A percentile compares a stretch with the other conserved stretches of the same genome.
Evolutionary conservation across 139 green algal genomes (phyloP).

Genomic region (Mychonastes homosphaera): DNA sequence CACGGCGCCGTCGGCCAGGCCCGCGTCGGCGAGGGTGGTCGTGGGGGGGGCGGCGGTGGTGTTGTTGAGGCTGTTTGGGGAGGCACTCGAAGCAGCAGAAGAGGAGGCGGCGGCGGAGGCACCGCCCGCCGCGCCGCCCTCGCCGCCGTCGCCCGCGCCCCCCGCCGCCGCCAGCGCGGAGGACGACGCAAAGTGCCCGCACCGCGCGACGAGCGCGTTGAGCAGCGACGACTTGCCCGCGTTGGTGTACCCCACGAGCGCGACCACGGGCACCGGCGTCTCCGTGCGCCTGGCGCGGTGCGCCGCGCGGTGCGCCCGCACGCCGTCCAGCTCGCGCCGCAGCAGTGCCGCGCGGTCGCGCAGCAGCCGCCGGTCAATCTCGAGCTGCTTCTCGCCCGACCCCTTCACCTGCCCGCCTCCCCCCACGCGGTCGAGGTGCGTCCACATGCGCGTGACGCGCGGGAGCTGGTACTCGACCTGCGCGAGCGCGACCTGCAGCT

Average conservation of each 20-base stretch:
- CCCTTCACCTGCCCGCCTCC: constrained; percentile 55
- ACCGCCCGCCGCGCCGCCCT: neutral
- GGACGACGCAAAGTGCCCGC: too few species aligned
- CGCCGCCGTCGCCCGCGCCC: neutral
- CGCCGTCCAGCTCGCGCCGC: constrained; percentile 54
- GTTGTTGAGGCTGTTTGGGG: too few species aligned
- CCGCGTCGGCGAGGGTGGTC: too few species aligned
- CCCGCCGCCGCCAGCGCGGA: neutral
- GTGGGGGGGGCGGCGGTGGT: too few species aligned
- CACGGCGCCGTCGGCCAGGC: too few species aligned
- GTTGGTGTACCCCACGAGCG: constrained; percentile 95
- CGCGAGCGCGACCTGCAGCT: constrained; percentile 93
- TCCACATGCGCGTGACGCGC: constrained; percentile 93
- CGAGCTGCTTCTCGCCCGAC: constrained; percentile 98
- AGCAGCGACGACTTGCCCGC: constrained; percentile 71
- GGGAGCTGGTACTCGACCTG: constrained; percentile 93
- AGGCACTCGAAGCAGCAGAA: too few species aligned
- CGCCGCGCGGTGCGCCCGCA: constrained; percentile 50
- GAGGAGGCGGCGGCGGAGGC: too few species aligned
- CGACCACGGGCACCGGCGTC: constrained; percentile 70
- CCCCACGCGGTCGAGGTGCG: constrained; percentile 85
- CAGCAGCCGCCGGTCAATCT: constrained; percentile 92
- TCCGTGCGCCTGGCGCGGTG: constrained; percentile 48
- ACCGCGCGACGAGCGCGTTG: constrained; percentile 54
- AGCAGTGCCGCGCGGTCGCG: constrained; percentile 25